Evolutionary conservation across 257 asterid genomes (phyloP).

Genomic region (Jacaranda copaia): DNA sequence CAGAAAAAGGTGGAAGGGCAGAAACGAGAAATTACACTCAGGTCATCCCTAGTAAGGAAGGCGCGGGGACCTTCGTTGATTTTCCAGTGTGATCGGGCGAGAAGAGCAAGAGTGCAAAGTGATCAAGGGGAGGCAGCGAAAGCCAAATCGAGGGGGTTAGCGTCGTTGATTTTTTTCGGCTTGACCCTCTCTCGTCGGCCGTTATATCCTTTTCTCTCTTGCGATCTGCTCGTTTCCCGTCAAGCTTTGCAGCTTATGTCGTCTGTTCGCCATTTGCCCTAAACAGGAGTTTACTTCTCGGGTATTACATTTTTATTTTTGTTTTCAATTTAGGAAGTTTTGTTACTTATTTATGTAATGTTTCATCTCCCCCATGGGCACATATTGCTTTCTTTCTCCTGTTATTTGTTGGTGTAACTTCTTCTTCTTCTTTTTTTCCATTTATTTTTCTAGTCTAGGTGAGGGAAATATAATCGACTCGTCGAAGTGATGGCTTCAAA

Average conservation of each 20-base stretch:
- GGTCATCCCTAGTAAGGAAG: slow-evolving; percentile 7
- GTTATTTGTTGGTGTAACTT: background rate
- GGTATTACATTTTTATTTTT: slow-evolving; percentile 10
- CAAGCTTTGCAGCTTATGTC: background rate
- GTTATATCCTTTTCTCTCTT: background rate
- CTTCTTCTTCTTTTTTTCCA: background rate
- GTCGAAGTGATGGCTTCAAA: slow-evolving; percentile 46
- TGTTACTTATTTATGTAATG: background rate
- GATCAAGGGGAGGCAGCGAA: background rate
- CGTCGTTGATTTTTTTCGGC: slow-evolving; percentile 18
- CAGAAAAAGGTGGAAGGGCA: slow-evolving; percentile 20
- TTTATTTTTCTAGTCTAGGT: slow-evolving; percentile 12
- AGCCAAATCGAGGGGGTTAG: slow-evolving; percentile 32
- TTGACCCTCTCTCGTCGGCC: slow-evolving; percentile 25
- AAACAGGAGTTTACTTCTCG: slow-evolving; percentile 11
- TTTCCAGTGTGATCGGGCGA: slow-evolving; percentile 1
- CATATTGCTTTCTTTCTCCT: background rate
- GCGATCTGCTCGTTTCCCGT: slow-evolving; percentile 26
- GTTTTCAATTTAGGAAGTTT: background rate
- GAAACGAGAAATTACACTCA: slow-evolving; percentile 27
- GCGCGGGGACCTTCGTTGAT: background rate
- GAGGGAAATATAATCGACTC: slow-evolving; percentile 6
- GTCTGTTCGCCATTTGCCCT: slow-evolving; percentile 20
- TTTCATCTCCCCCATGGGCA: slow-evolving; percentile 3
- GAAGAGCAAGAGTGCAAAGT: background rate